These are phyloP conservation scores for Skeletonema menzelii DNA, from an alignment of 108 stramenopile genomes.

Conservation along the genomic window DNA sequence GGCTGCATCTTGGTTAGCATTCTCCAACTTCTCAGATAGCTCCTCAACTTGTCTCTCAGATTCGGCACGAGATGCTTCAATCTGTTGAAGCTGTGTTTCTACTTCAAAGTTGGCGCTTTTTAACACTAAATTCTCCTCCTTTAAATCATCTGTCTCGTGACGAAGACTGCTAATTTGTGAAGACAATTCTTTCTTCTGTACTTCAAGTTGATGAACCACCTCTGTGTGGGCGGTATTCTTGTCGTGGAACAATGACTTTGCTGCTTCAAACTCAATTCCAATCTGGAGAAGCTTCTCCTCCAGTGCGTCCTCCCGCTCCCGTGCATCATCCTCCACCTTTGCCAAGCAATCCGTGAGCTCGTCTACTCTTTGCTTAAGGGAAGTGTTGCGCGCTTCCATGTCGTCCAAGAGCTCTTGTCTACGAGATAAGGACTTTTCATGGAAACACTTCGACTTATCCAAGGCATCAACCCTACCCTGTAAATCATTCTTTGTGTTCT, in stretches of 20 bases:
- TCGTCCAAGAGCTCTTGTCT: background rate
- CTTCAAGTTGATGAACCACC: background rate
- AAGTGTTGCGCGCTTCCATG: slow-evolving; percentile 1
- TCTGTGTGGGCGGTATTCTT: background rate
- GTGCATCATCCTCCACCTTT: background rate
- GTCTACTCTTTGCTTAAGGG: background rate
- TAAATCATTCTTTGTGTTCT: slow-evolving; percentile 1
- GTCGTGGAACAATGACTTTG: background rate
- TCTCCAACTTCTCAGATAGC: background rate
- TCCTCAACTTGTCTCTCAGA: background rate
- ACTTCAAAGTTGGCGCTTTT: background rate
- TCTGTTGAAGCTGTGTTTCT: background rate
- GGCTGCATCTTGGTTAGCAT: background rate
- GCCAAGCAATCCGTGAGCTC: background rate
- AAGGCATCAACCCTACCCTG: background rate
- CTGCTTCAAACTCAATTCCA: background rate
- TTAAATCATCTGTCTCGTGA: background rate
- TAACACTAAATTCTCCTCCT: background rate
- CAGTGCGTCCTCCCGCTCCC: background rate
- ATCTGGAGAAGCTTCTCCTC: background rate
- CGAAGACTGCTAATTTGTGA: background rate
- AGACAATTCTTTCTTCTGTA: background rate
- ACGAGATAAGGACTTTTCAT: background rate
- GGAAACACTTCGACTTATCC: background rate
- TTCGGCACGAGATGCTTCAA: background rate